phyloP scores from a whole-genome alignment of 805 yeast species.

The Starmerella scarabaei region DNA sequence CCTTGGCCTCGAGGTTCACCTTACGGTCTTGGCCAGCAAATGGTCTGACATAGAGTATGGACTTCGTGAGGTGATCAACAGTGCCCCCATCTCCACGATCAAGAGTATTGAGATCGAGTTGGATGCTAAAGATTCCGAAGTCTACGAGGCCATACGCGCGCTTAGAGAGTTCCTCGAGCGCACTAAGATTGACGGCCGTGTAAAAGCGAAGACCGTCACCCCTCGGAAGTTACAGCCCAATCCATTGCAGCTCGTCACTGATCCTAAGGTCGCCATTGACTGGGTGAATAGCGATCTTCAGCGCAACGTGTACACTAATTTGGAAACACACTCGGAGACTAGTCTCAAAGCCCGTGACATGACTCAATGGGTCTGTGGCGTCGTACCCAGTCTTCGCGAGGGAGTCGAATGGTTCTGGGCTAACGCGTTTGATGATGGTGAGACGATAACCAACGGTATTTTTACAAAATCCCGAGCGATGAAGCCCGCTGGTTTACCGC shows the following conservation, averaged over 20 bases:
- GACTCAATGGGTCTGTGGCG: conserved; percentile 33
- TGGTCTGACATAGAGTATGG: conserved; percentile 2
- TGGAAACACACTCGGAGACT: conserved; percentile 9
- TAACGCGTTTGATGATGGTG: conserved; percentile 7
- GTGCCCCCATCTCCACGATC: conserved; percentile 2
- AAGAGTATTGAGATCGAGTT: conserved; percentile 5
- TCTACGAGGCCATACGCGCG: background rate
- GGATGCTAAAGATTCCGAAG: background rate
- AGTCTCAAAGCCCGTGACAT: conserved; percentile 26
- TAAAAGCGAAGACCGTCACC: background rate
- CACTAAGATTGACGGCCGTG: background rate
- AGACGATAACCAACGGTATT: conserved; percentile 3
- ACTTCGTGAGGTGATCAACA: conserved; percentile 7
- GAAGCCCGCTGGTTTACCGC: conserved; percentile 16
- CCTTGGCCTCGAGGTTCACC: conserved; percentile 42
- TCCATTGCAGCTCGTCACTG: conserved; percentile 5
- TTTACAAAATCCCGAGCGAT: conserved; percentile 6
- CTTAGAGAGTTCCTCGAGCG: conserved; percentile 1
- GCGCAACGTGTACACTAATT: conserved; percentile 8
- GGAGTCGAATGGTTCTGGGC: conserved; percentile 26
- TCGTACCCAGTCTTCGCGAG: conserved; percentile 5
- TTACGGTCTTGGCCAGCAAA: conserved; percentile 52
- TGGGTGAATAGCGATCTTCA: conserved; percentile 4
- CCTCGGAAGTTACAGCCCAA: conserved; percentile 7
- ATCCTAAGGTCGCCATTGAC: conserved; percentile 5